Percentiles rank a stretch among this genome's conserved stretches.
These are phyloP conservation scores for Chrysosporium queenslandicum DNA, from an alignment of 2,329 filamentous ascomycete species.

Conservation along the genomic window DNA sequence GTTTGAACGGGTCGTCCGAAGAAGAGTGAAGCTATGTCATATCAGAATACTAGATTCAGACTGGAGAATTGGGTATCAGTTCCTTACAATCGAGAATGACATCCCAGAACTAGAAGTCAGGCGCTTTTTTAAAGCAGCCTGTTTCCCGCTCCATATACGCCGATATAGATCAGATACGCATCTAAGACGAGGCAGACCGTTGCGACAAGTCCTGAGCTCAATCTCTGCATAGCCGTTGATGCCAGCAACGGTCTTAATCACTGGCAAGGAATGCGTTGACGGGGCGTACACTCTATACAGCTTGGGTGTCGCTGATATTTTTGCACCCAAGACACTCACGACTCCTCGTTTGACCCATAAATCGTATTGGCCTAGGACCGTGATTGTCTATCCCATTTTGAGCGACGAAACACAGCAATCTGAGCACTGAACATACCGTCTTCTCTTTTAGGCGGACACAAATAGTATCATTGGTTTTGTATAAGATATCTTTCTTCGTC, in stretches of 20 bases:
- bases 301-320: slow-evolving; percentile 39
- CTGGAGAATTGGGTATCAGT: not conserved
- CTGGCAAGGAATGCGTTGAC: slow-evolving; percentile 47
- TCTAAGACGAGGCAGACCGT: slow-evolving; percentile 37
- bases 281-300: slow-evolving; percentile 45
- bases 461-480: slow-evolving; percentile 29
- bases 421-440: slow-evolving; percentile 23
- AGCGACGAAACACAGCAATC: not conserved
- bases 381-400: slow-evolving; percentile 29
- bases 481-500: slow-evolving; percentile 31
- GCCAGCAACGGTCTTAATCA: slow-evolving; percentile 40
- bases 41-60: not conserved
- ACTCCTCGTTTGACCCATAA: slow-evolving; percentile 48
- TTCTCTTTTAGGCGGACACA: slow-evolving; percentile 35
- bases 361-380: slow-evolving; percentile 45
- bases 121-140: slow-evolving; percentile 26
- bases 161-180: slow-evolving; percentile 44
- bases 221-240: slow-evolving; percentile 38
- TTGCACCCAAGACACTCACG: slow-evolving; percentile 50
- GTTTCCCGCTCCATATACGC: slow-evolving; percentile 42
- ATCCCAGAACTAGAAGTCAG: slow-evolving; percentile 23
- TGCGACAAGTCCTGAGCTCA: slow-evolving; percentile 40
- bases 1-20: slow-evolving; percentile 34
- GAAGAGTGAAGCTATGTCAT: slow-evolving; percentile 32
- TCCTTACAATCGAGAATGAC: slow-evolving; percentile 35